phyloP scores from a whole-genome alignment of 2,329 filamentous ascomycete genomes.

The Fonsecaea pugnacius region DNA sequence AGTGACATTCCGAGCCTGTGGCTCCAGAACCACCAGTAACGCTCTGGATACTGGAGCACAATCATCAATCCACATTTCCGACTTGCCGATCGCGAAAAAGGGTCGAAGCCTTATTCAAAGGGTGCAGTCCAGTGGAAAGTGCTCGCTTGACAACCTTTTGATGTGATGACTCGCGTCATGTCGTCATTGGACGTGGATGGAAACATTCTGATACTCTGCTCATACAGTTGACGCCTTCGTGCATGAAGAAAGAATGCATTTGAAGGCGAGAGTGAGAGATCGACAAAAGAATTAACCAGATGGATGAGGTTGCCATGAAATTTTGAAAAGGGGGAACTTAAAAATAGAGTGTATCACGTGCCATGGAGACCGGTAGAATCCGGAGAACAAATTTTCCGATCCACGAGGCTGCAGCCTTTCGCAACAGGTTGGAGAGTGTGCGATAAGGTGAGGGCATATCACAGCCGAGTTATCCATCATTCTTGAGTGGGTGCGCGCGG shows the following conservation, averaged over 20 bases:
- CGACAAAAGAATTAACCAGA: not conserved
- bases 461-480: not conserved
- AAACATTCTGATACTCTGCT: conserved; percentile 22
- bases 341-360: not conserved
- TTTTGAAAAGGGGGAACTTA: not conserved
- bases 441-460: not conserved
- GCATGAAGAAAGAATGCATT: not conserved
- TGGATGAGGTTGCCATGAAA: not conserved
- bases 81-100: conserved; percentile 11
- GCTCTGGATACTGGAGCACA: not conserved
- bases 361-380: not conserved
- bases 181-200: conserved; percentile 23
- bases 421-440: not conserved
- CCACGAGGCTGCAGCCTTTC: not conserved
- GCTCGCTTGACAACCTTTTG: conserved; percentile 18
- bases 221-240: conserved; percentile 9
- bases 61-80: conserved; percentile 14
- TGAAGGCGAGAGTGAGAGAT: not conserved
- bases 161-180: conserved; percentile 23
- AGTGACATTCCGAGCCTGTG: conserved; percentile 6
- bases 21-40: not conserved
- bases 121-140: not conserved
- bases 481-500: not conserved
- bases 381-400: not conserved
- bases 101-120: not conserved